A percentile compares a stretch with the other conserved stretches of the same genome.
Conservation (phyloP, 1,284 basidiomycete genomes). For the Pseudozyma hubeiensis region DNA sequence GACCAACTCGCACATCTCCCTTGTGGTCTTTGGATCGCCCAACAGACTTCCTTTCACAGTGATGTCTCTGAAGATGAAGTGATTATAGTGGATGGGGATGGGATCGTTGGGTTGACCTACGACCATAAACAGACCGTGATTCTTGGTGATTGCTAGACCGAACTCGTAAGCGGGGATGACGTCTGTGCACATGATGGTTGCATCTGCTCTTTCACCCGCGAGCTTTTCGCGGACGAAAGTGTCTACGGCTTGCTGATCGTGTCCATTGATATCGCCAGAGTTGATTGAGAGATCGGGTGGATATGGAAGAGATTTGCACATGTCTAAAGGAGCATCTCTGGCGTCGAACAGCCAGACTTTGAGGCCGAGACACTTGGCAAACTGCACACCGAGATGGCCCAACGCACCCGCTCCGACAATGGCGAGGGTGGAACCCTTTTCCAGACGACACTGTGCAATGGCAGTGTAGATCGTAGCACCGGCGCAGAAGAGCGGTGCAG, state of each 20-base stretch:
- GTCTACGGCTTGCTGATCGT: slow-evolving; percentile 19
- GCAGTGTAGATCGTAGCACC: slow-evolving; percentile 69
- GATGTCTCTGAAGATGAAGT: slow-evolving; percentile 55
- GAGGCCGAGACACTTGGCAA: slow-evolving; percentile 66
- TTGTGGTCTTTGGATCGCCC: slow-evolving; percentile 39
- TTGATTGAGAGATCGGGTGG: slow-evolving; percentile 46
- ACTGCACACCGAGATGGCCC: slow-evolving; percentile 68
- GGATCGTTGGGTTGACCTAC: slow-evolving; percentile 51
- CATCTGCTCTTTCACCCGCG: slow-evolving; percentile 39
- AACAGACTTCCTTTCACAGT: slow-evolving; percentile 48
- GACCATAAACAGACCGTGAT: slow-evolving; percentile 48
- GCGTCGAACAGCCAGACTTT: slow-evolving; percentile 64
- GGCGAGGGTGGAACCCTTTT: slow-evolving; percentile 65
- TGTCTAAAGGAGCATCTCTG: slow-evolving; percentile 30
- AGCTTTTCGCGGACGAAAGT: slow-evolving; percentile 20
- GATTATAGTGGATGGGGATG: slow-evolving; percentile 46
- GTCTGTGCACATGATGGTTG: slow-evolving; percentile 47
- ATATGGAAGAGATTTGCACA: slow-evolving; percentile 34
- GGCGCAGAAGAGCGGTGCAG: slow-evolving; percentile 70
- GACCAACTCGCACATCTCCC: slow-evolving; percentile 54
- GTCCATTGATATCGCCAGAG: slow-evolving; percentile 31
- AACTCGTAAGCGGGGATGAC: slow-evolving; percentile 35
- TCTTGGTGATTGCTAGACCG: slow-evolving; percentile 41
- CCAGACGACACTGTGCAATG: slow-evolving; percentile 56
- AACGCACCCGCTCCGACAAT: slow-evolving; percentile 70